phyloP scores from a whole-genome alignment of 2,329 filamentous ascomycete genomes.

The Talaromyces piceae region DNA sequence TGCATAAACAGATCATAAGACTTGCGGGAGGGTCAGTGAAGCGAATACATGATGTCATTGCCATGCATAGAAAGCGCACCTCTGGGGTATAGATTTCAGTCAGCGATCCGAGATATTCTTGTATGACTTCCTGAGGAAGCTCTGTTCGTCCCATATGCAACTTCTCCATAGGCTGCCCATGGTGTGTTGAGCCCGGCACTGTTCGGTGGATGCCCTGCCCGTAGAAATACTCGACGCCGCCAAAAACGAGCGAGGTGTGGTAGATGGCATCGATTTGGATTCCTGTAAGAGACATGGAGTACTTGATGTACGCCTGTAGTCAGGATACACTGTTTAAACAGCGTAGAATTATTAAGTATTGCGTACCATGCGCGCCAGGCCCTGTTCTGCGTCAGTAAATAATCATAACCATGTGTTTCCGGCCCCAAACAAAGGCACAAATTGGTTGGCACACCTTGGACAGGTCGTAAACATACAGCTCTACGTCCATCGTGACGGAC shows the following conservation, averaged over 20 bases:
- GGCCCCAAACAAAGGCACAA: background rate
- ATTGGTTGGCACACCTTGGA: slow-evolving; percentile 51
- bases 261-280: slow-evolving; percentile 85
- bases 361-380: slow-evolving; percentile 47
- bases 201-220: slow-evolving; percentile 81
- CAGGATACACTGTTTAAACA: background rate
- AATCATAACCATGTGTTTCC: background rate
- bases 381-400: slow-evolving; percentile 36
- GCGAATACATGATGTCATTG: background rate
- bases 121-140: slow-evolving; percentile 70
- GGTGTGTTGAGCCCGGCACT: slow-evolving; percentile 72
- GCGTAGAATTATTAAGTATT: background rate
- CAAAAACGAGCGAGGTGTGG: slow-evolving; percentile 82
- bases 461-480: slow-evolving; percentile 72
- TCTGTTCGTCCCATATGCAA: slow-evolving; percentile 68
- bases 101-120: slow-evolving; percentile 81
- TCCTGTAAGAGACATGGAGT: slow-evolving; percentile 54
- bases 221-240: slow-evolving; percentile 82
- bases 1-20: slow-evolving; percentile 84
- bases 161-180: slow-evolving; percentile 73
- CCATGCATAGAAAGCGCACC: slow-evolving; percentile 34
- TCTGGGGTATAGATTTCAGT: slow-evolving; percentile 74
- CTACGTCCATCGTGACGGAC: slow-evolving; percentile 56
- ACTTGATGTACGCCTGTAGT: slow-evolving; percentile 27
- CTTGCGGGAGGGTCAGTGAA: slow-evolving; percentile 31